Conservation (phyloP, 2,329 filamentous ascomycete genomes). For the Paramyrothecium sp. region DNA sequence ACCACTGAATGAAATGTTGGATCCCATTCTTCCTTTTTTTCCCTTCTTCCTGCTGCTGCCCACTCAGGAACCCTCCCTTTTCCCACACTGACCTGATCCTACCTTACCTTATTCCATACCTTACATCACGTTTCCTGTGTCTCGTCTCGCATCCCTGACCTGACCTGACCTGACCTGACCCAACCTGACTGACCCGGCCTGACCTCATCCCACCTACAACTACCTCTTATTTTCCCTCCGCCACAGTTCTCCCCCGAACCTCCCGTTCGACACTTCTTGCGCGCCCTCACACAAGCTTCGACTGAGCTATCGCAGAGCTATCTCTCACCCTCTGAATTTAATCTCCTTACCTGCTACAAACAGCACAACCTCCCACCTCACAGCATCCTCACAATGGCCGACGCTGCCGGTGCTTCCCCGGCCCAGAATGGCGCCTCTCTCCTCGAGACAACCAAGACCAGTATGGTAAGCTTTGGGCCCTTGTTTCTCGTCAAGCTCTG, state of each 20-base stretch:
- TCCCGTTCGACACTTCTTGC: background rate
- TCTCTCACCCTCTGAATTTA: background rate
- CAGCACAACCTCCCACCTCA: constrained; percentile 13
- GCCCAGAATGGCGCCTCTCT: constrained; percentile 46
- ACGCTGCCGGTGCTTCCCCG: constrained; percentile 19
- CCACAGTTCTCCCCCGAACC: background rate
- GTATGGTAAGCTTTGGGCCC: constrained; percentile 45
- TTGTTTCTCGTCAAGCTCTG: constrained; percentile 1
- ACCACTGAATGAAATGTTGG: background rate
- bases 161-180: background rate
- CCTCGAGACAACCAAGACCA: constrained; percentile 47
- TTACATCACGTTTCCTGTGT: too few relatives aligned
- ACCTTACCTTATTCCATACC: background rate
- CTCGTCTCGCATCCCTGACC: background rate
- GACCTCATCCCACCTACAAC: background rate
- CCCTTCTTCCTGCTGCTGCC: background rate
- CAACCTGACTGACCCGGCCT: background rate
- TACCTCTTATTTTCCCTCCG: background rate
- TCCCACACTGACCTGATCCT: background rate
- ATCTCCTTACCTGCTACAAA: background rate
- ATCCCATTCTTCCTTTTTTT: background rate
- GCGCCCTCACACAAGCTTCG: background rate
- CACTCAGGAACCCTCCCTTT: background rate
- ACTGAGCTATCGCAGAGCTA: background rate
- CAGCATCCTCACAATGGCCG: constrained; percentile 18